phyloP scores from a whole-genome alignment of 1,284 basidiomycete genomes.

The Cutaneotrichosporon cavernicola region DNA sequence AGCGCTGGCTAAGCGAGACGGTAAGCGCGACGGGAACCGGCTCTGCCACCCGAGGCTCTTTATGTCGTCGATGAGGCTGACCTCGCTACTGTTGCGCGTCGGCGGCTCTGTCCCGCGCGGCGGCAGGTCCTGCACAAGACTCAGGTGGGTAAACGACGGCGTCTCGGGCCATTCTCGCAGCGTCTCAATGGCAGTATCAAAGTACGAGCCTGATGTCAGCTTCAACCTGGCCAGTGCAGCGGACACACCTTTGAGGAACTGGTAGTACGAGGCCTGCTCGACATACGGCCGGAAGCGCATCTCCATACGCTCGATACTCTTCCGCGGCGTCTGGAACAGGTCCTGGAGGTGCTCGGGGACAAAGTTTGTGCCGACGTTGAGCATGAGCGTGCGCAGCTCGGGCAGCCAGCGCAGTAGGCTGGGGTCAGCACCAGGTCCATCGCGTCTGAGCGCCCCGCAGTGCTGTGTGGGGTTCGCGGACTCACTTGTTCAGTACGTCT shows the following conservation, averaged over 20 bases:
- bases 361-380: slow-evolving; percentile 54
- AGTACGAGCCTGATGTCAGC: slow-evolving; percentile 48
- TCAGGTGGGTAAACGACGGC: slow-evolving; percentile 54
- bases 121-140: slow-evolving; percentile 52
- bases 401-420: slow-evolving; percentile 48
- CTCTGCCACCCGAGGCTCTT: slow-evolving; percentile 24
- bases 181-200: slow-evolving; percentile 53
- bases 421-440: slow-evolving; percentile 6
- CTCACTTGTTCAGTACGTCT: slow-evolving; percentile 53
- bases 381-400: slow-evolving; percentile 37
- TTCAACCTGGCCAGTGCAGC: neutral
- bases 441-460: neutral
- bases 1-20: slow-evolving; percentile 4
- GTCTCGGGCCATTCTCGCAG: slow-evolving; percentile 46
- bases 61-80: slow-evolving; percentile 15
- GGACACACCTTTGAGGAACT: slow-evolving; percentile 50
- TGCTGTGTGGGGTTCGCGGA: neutral
- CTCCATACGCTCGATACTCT: slow-evolving; percentile 44
- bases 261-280: slow-evolving; percentile 52
- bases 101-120: slow-evolving; percentile 47
- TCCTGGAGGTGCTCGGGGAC: slow-evolving; percentile 54
- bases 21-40: slow-evolving; percentile 10
- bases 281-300: slow-evolving; percentile 54
- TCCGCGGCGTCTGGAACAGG: slow-evolving; percentile 45
- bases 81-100: slow-evolving; percentile 27